Evolutionary conservation across 2,329 filamentous ascomycete species (phyloP).

Genomic region (Trichophyton verrucosum): DNA sequence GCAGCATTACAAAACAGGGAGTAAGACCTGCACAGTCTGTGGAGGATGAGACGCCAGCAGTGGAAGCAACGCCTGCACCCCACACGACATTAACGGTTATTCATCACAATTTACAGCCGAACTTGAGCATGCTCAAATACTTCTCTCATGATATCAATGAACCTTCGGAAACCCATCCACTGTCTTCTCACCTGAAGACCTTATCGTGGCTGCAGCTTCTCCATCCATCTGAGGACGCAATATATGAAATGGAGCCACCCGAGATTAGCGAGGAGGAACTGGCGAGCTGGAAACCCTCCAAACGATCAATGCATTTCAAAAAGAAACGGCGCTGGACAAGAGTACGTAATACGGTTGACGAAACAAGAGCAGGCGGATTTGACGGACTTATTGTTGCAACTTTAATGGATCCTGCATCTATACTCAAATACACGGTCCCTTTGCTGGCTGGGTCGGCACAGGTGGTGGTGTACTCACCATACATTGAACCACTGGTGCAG

Average conservation of each 20-base stretch:
- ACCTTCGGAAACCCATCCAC: constrained; percentile 56
- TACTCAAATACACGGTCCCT: constrained; percentile 64
- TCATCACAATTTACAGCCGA: constrained; percentile 73
- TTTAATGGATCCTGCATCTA: constrained; percentile 64
- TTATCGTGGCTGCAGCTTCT: constrained; percentile 89
- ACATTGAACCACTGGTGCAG: constrained; percentile 63
- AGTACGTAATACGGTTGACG: constrained; percentile 59
- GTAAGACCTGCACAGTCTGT: neutral
- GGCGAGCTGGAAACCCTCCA: constrained; percentile 62
- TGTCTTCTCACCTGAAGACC: constrained; percentile 67
- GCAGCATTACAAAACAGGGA: constrained; percentile 4
- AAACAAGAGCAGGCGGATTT: constrained; percentile 62
- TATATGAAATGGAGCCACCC: constrained; percentile 55
- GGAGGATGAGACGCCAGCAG: constrained; percentile 18
- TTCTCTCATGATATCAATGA: constrained; percentile 69
- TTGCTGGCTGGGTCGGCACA: constrained; percentile 72
- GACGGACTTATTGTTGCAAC: constrained; percentile 73
- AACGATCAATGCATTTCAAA: constrained; percentile 72
- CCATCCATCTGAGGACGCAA: constrained; percentile 59
- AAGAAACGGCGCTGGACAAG: constrained; percentile 76
- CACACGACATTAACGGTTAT: constrained; percentile 60
- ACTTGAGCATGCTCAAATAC: constrained; percentile 76
- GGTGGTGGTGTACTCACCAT: constrained; percentile 73
- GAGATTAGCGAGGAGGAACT: constrained; percentile 49
- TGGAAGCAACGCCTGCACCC: constrained; percentile 32